Conservation (phyloP, 2,329 filamentous ascomycete genomes). For the Onygenales sp. region DNA sequence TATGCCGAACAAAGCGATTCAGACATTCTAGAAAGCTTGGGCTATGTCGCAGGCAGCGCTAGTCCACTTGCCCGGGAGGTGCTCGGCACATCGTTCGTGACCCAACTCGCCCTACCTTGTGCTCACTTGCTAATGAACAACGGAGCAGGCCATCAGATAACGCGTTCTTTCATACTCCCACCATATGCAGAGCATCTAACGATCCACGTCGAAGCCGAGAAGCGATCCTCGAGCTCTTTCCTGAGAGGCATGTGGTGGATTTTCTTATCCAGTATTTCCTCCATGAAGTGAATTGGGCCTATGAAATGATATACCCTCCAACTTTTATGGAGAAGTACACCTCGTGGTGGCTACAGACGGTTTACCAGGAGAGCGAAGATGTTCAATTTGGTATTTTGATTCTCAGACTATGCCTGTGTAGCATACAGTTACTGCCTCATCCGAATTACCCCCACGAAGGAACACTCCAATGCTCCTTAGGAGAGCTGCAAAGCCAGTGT, state of each 20-base stretch:
- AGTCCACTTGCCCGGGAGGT: background rate
- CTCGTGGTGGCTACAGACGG: background rate
- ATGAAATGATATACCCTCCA: conserved; percentile 1
- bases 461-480: background rate
- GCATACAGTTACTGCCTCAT: background rate
- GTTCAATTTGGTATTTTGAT: conserved; percentile 1
- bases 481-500: background rate
- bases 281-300: background rate
- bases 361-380: background rate
- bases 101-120: background rate
- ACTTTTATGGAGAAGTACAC: conserved; percentile 2
- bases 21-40: background rate
- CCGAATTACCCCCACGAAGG: conserved; percentile 3
- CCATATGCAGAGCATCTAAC: background rate
- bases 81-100: background rate
- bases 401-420: background rate
- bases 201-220: background rate
- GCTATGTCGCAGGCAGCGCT: background rate
- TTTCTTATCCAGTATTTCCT: conserved; percentile 2
- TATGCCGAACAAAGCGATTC: background rate
- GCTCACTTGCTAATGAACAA: background rate
- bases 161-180: background rate
- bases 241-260: conserved; percentile 1
- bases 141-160: background rate
- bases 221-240: background rate